Conservation (phyloP, 2,329 filamentous ascomycete genomes). For the Trichoderma oligosporum region DNA sequence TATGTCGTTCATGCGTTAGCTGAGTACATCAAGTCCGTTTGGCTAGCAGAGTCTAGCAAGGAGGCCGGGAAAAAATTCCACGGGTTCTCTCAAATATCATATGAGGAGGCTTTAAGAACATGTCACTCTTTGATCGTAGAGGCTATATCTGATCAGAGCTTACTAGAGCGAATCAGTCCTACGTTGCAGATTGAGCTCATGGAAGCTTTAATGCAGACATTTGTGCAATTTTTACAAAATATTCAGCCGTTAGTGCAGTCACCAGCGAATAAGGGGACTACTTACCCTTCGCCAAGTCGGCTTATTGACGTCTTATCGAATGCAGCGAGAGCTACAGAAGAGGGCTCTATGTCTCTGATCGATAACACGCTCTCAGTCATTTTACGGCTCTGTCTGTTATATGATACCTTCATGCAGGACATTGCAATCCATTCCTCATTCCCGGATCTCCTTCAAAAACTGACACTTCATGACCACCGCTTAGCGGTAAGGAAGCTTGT, state of each 20-base stretch:
- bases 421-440: conserved; percentile 26
- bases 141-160: conserved; percentile 56
- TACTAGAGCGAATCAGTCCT: conserved; percentile 40
- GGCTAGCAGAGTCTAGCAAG: conserved; percentile 27
- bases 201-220: conserved; percentile 29
- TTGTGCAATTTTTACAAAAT: conserved; percentile 30
- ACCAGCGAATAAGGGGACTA: background rate
- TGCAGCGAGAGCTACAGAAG: conserved; percentile 25
- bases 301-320: conserved; percentile 28
- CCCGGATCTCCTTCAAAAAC: conserved; percentile 22
- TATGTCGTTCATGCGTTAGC: conserved; percentile 68
- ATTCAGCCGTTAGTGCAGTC: background rate
- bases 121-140: conserved; percentile 54
- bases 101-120: conserved; percentile 31
- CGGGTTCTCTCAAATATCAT: conserved; percentile 5
- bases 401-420: conserved; percentile 31
- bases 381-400: conserved; percentile 29
- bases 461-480: conserved; percentile 31
- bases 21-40: conserved; percentile 52
- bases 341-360: conserved; percentile 28
- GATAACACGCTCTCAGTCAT: conserved; percentile 29
- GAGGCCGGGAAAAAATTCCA: background rate
- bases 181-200: conserved; percentile 29
- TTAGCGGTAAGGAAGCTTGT: conserved; percentile 29
- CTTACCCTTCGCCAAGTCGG: conserved; percentile 18